Evolutionary conservation across 2,329 filamentous ascomycete species (phyloP).

Genomic region (Colletotrichum incanum): DNA sequence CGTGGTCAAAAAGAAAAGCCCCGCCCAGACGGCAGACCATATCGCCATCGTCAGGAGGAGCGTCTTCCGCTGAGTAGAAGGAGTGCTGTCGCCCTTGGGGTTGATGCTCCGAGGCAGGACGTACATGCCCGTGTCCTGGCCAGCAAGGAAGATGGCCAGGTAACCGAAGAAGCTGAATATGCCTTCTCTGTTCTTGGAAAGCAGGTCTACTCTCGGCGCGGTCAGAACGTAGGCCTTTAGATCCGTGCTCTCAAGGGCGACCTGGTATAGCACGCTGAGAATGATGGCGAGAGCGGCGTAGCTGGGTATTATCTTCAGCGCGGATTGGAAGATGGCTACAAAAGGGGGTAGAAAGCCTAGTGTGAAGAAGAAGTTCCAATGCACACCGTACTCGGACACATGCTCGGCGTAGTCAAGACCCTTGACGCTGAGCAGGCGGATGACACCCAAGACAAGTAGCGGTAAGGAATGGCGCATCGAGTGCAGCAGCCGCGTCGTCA

Average conservation of each 20-base stretch:
- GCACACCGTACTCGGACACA: constrained; percentile 96
- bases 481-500: constrained; percentile 72
- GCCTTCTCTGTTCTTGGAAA: constrained; percentile 94
- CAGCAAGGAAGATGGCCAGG: constrained; percentile 92
- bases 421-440: constrained; percentile 91
- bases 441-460: constrained; percentile 82
- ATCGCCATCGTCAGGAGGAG: constrained; percentile 75
- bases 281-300: constrained; percentile 82
- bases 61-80: constrained; percentile 65
- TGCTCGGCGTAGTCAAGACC: constrained; percentile 97
- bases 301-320: constrained; percentile 80
- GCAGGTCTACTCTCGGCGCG: constrained; percentile 82
- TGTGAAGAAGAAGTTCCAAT: constrained; percentile 99
- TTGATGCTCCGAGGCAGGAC: constrained; percentile 76
- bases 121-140: constrained; percentile 86
- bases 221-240: constrained; percentile 88
- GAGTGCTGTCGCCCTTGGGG: constrained; percentile 58
- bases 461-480: constrained; percentile 88
- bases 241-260: constrained; percentile 81
- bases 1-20: constrained; percentile 79
- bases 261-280: constrained; percentile 80
- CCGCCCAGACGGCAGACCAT: constrained; percentile 78
- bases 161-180: constrained; percentile 97
- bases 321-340: constrained; percentile 84
- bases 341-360: constrained; percentile 91